Conservation (phyloP, 1,139 yeast genomes). For the Saccharomyces hybrid region DNA sequence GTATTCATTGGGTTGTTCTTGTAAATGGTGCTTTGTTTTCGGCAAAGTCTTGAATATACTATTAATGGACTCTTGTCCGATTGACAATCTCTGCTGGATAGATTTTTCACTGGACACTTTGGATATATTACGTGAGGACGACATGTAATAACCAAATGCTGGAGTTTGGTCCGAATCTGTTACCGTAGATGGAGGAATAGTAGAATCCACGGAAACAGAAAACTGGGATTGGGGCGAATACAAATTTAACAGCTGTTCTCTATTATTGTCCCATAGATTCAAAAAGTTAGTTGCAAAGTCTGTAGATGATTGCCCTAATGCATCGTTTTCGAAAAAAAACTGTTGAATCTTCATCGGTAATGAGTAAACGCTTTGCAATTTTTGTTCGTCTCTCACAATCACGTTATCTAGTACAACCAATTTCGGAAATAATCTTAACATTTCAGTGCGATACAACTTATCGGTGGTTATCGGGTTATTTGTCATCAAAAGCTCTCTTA, state of each 20-base stretch:
- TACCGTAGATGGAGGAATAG: slow-evolving; percentile 39
- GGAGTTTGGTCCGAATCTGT: slow-evolving; percentile 36
- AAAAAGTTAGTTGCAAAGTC: slow-evolving; percentile 68
- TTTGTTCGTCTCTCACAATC: slow-evolving; percentile 63
- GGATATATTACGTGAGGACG: slow-evolving; percentile 68
- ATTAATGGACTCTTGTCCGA: slow-evolving; percentile 63
- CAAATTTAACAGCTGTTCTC: slow-evolving; percentile 59
- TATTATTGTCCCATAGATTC: slow-evolving; percentile 72
- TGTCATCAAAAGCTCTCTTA: slow-evolving; percentile 66
- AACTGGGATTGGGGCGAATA: slow-evolving; percentile 83
- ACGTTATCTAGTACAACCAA: slow-evolving; percentile 73
- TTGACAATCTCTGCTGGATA: slow-evolving; percentile 50
- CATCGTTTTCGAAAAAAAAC: slow-evolving; percentile 77
- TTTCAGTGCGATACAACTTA: slow-evolving; percentile 49
- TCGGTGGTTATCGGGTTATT: slow-evolving; percentile 66
- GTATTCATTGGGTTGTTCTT: slow-evolving; percentile 54
- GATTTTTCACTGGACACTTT: slow-evolving; percentile 55
- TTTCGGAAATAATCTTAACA: slow-evolving; percentile 68
- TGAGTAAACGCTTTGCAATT: slow-evolving; percentile 43
- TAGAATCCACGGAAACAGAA: slow-evolving; percentile 52
- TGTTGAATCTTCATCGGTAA: slow-evolving; percentile 44
- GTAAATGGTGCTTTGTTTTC: slow-evolving; percentile 60
- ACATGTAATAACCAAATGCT: slow-evolving; percentile 58
- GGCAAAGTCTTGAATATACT: slow-evolving; percentile 63
- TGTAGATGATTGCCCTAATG: slow-evolving; percentile 61